A percentile compares a stretch with the other conserved stretches of the same genome.
phyloP scores from a whole-genome alignment of 2,329 filamentous ascomycete genomes.

The Fusarium domesticum region DNA sequence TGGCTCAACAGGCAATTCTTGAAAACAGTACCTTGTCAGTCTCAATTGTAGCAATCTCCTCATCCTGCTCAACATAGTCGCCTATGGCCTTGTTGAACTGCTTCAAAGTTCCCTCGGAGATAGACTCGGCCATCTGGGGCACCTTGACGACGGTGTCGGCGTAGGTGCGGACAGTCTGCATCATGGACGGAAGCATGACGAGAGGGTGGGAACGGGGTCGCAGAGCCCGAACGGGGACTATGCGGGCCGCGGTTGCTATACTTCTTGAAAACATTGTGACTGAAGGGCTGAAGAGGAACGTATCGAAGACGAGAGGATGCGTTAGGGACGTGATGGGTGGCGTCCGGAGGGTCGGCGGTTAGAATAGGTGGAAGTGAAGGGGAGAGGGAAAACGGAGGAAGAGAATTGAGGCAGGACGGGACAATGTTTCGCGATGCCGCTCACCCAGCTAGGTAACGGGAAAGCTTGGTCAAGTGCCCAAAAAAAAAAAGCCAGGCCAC shows the following conservation, averaged over 20 bases:
- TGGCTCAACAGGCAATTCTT: neutral
- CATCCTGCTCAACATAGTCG: slow-evolving; percentile 90
- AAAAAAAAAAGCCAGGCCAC: slow-evolving; percentile 13
- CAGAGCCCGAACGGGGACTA: slow-evolving; percentile 42
- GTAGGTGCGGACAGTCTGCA: slow-evolving; percentile 58
- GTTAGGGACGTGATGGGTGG: neutral
- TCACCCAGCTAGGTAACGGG: slow-evolving; percentile 14
- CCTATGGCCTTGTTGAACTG: slow-evolving; percentile 91
- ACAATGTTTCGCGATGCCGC: slow-evolving; percentile 25
- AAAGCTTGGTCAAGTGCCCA: slow-evolving; percentile 11
- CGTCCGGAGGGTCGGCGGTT: slow-evolving; percentile 6
- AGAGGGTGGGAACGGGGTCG: slow-evolving; percentile 31
- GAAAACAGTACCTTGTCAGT: slow-evolving; percentile 77
- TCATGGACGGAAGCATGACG: slow-evolving; percentile 47
- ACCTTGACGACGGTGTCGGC: slow-evolving; percentile 90
- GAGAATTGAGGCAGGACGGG: slow-evolving; percentile 14
- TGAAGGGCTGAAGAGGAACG: neutral
- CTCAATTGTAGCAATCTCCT: slow-evolving; percentile 98
- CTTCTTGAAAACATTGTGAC: slow-evolving; percentile 44
- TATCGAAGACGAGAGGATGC: slow-evolving; percentile 1
- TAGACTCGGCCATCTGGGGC: slow-evolving; percentile 97
- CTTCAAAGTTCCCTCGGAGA: slow-evolving; percentile 94
- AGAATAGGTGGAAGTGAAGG: slow-evolving; percentile 8
- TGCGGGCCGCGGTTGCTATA: slow-evolving; percentile 42
- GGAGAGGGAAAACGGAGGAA: slow-evolving; percentile 18